These are phyloP conservation scores for Pseudotsuga menziesii DNA, from an alignment of 75 land plant species.

Conservation along the genomic window DNA sequence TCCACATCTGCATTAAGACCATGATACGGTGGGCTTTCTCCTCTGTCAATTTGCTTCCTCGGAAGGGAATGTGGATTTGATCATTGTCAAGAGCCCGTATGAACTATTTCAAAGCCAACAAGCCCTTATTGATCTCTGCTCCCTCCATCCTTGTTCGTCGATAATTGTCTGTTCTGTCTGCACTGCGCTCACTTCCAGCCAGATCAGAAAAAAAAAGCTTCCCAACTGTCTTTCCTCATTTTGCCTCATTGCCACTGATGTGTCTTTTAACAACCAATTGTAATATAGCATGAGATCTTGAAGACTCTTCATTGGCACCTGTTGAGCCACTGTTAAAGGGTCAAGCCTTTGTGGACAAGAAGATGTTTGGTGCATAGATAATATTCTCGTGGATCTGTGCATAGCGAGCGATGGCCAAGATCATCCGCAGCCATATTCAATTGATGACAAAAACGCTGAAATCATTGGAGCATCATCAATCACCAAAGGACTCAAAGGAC, in stretches of 20 bases:
- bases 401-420: no score
- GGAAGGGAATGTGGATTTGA: slow-evolving; percentile 92
- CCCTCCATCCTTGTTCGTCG: slow-evolving; percentile 83
- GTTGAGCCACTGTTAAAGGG: no score
- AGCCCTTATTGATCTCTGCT: slow-evolving; percentile 98
- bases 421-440: no score
- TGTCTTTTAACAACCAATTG: slow-evolving; percentile 42
- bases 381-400: no score
- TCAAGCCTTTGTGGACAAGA: no score
- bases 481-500: no score
- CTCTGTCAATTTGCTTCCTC: slow-evolving; percentile 97
- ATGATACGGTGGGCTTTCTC: slow-evolving; percentile 32
- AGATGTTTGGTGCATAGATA: no score
- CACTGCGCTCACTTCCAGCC: slow-evolving; percentile 58
- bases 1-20: slow-evolving; percentile 4
- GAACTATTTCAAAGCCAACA: slow-evolving; percentile 94
- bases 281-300: slow-evolving; percentile 50
- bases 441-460: no score
- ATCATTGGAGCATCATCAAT: no score
- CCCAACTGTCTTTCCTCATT: slow-evolving; percentile 27
- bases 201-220: slow-evolving; percentile 51
- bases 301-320: slow-evolving; percentile 55
- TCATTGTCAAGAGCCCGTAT: slow-evolving; percentile 98
- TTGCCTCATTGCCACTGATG: slow-evolving; percentile 23
- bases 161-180: slow-evolving; percentile 54